phyloP scores from a whole-genome alignment of 2,329 filamentous ascomycete species.

The Chaetomium olivaceum region DNA sequence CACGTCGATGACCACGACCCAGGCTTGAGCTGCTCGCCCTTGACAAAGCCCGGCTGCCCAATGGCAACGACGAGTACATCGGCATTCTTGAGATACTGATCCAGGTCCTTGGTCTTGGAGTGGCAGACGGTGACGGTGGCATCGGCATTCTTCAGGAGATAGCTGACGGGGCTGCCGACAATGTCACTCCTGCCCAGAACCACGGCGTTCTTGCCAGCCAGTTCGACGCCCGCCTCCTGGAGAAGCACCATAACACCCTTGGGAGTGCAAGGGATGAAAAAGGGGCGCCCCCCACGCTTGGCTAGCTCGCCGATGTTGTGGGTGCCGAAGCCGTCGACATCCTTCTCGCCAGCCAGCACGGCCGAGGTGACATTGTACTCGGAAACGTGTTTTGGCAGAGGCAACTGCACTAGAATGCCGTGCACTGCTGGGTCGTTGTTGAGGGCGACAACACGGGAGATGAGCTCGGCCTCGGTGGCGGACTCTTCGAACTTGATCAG shows the following conservation, averaged over 20 bases:
- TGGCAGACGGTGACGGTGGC: constrained; percentile 97
- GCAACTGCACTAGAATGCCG: constrained; percentile 91
- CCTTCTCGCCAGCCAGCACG: constrained; percentile 89
- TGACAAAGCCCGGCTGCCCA: constrained; percentile 82
- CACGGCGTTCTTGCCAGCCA: constrained; percentile 88
- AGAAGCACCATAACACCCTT: constrained; percentile 96
- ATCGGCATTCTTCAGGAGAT: constrained; percentile 90
- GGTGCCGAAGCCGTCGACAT: constrained; percentile 95
- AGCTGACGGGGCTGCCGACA: constrained; percentile 94
- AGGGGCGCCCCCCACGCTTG: constrained; percentile 85
- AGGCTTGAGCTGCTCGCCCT: constrained; percentile 93
- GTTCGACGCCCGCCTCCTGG: constrained; percentile 76
- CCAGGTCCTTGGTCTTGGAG: constrained; percentile 76
- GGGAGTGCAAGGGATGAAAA: constrained; percentile 93
- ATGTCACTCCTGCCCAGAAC: constrained; percentile 96
- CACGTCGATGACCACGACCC: constrained; percentile 95
- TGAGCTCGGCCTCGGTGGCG: constrained; percentile 80
- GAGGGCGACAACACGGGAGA: constrained; percentile 75
- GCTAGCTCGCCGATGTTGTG: constrained; percentile 95
- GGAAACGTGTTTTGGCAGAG: constrained; percentile 83
- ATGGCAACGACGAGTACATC: constrained; percentile 93
- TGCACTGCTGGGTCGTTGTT: constrained; percentile 87
- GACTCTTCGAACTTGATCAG: constrained; percentile 80
- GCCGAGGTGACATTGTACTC: constrained; percentile 89
- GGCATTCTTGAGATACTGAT: constrained; percentile 74